phyloP scores from a whole-genome alignment of 2,329 filamentous ascomycete genomes.

The Erysiphe pulchra region DNA sequence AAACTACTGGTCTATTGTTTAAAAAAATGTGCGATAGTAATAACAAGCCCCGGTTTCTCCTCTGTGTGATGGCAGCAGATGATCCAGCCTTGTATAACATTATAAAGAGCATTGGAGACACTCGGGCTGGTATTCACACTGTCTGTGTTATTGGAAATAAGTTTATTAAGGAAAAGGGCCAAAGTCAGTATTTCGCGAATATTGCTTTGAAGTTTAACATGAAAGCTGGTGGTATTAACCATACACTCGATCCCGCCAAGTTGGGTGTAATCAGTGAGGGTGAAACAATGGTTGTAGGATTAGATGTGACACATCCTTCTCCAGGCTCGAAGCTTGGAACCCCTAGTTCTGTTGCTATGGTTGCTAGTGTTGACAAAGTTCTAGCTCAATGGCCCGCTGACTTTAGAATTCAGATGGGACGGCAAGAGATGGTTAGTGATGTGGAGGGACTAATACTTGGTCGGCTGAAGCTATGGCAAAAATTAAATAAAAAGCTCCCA shows the following conservation, averaged over 20 bases:
- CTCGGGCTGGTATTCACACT: conserved; percentile 3
- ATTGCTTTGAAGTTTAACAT: conserved; percentile 55
- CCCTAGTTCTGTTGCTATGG: conserved; percentile 55
- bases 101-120: conserved; percentile 3
- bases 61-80: conserved; percentile 3
- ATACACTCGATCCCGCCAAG: conserved; percentile 27
- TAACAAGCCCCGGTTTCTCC: conserved; percentile 2
- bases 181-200: conserved; percentile 32
- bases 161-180: conserved; percentile 3
- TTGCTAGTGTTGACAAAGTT: conserved; percentile 40
- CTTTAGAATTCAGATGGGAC: conserved; percentile 32
- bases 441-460: conserved; percentile 34
- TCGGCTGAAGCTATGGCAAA: conserved; percentile 38
- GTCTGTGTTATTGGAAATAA: conserved; percentile 3
- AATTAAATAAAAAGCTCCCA: conserved; percentile 22
- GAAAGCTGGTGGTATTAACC: conserved; percentile 47
- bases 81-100: conserved; percentile 4
- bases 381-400: conserved; percentile 55
- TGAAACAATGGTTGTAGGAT: conserved; percentile 36
- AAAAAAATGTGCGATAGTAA: background rate
- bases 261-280: conserved; percentile 32
- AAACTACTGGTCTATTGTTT: background rate
- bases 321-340: conserved; percentile 27
- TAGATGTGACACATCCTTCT: conserved; percentile 72
- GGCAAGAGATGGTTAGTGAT: conserved; percentile 35